These are phyloP conservation scores for Torulaspora globosa DNA, from an alignment of 1,139 yeast species.

Conservation along the genomic window DNA sequence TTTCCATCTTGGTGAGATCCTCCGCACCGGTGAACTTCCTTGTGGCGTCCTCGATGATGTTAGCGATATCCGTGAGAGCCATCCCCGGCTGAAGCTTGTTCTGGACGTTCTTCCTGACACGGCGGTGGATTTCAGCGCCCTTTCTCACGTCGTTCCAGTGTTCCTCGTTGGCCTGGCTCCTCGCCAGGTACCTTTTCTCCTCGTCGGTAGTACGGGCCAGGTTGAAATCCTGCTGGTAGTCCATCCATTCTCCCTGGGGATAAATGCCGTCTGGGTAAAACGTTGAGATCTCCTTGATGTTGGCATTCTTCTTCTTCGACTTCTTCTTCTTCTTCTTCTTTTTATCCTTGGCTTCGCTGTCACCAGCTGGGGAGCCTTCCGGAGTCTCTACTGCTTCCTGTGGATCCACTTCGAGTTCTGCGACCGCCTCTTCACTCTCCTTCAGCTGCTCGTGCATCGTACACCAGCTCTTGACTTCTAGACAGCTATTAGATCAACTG, in stretches of 20 bases:
- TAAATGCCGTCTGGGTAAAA: constrained; percentile 68
- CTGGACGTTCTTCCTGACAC: constrained; percentile 79
- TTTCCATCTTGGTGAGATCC: constrained; percentile 35
- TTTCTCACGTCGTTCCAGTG: constrained; percentile 87
- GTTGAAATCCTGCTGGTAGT: constrained; percentile 67
- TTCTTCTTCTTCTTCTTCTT: constrained; percentile 43
- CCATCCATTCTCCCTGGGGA: constrained; percentile 88
- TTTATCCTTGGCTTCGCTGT: constrained; percentile 8
- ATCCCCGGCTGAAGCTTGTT: constrained; percentile 81
- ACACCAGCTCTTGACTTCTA: no score
- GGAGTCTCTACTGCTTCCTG: constrained; percentile 3
- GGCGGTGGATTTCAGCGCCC: constrained; percentile 92
- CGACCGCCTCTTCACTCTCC: constrained; percentile 2
- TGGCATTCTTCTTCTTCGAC: constrained; percentile 47
- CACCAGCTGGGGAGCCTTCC: constrained; percentile 10
- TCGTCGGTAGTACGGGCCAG: constrained; percentile 77
- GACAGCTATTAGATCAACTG: no score
- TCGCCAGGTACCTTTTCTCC: constrained; percentile 75
- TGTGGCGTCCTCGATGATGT: constrained; percentile 79
- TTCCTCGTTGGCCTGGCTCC: constrained; percentile 49
- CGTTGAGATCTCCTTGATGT: constrained; percentile 57
- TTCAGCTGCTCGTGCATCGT: constrained; percentile 7
- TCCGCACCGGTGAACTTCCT: constrained; percentile 68
- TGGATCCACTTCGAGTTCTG: constrained; percentile 1
- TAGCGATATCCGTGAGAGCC: constrained; percentile 86